Evolutionary conservation across 2,329 filamentous ascomycete species (phyloP).

Genomic region (Epichloe bromicola): DNA sequence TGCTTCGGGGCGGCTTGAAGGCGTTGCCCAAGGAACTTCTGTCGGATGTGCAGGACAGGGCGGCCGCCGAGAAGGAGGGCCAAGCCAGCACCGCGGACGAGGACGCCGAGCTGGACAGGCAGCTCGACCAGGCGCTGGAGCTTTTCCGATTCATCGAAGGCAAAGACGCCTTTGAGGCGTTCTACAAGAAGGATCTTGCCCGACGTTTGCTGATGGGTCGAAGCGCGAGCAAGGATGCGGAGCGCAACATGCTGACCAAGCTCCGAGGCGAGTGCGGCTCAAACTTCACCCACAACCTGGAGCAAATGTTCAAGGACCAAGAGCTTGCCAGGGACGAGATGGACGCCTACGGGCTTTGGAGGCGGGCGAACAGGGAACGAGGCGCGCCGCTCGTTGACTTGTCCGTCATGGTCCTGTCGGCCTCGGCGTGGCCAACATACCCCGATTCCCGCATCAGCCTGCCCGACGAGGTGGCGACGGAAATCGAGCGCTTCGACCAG

Average conservation of each 20-base stretch:
- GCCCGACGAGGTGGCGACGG: slow-evolving; percentile 59
- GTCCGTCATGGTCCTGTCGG: slow-evolving; percentile 79
- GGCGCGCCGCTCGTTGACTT: slow-evolving; percentile 44
- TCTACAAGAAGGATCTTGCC: slow-evolving; percentile 97
- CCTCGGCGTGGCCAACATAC: slow-evolving; percentile 87
- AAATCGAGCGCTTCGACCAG: slow-evolving; percentile 67
- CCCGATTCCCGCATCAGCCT: slow-evolving; percentile 60
- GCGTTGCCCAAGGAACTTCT: slow-evolving; percentile 59
- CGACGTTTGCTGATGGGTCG: slow-evolving; percentile 79
- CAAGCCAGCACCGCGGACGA: slow-evolving; percentile 66
- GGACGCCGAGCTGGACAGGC: slow-evolving; percentile 80
- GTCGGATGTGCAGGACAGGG: slow-evolving; percentile 45
- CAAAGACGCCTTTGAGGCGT: slow-evolving; percentile 95
- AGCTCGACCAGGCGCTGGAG: slow-evolving; percentile 85
- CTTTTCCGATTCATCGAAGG: slow-evolving; percentile 95
- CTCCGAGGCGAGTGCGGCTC: slow-evolving; percentile 88
- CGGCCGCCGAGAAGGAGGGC: slow-evolving; percentile 45
- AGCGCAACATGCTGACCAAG: slow-evolving; percentile 87
- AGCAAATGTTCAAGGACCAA: slow-evolving; percentile 99
- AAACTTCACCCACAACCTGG: slow-evolving; percentile 90
- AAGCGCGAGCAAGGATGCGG: slow-evolving; percentile 87
- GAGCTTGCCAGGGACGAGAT: slow-evolving; percentile 89
- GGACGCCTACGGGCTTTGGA: slow-evolving; percentile 65
- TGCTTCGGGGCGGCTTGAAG: slow-evolving; percentile 79
- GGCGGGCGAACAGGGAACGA: slow-evolving; percentile 33